phyloP scores from a whole-genome alignment of 495 filamentous ascomycete species.

The Tuber borchii region DNA sequence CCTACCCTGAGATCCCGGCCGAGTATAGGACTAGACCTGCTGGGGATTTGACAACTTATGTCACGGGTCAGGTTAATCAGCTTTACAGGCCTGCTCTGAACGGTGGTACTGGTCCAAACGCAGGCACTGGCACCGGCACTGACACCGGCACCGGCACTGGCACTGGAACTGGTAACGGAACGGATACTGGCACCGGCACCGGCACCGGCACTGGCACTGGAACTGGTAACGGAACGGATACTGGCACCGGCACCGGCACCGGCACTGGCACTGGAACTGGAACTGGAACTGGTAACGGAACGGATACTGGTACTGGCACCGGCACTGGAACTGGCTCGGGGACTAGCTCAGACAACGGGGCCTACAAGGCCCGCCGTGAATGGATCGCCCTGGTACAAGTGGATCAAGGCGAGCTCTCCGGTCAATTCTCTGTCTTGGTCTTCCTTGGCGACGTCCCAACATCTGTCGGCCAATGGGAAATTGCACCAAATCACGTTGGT shows the following conservation, averaged over 20 bases:
- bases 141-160: too few relatives aligned
- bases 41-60: slow-evolving; percentile 13
- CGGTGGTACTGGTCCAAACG: too few relatives aligned
- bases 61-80: slow-evolving; percentile 21
- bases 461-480: slow-evolving; percentile 9
- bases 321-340: neutral
- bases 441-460: slow-evolving; percentile 29
- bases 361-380: slow-evolving; percentile 25
- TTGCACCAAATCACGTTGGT: slow-evolving; percentile 25
- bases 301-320: neutral
- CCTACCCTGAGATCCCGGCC: slow-evolving; percentile 40
- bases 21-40: slow-evolving; percentile 8
- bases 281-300: neutral
- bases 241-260: neutral
- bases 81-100: slow-evolving; percentile 22
- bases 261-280: neutral
- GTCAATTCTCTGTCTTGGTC: slow-evolving; percentile 19
- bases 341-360: neutral
- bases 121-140: neutral
- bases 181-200: neutral
- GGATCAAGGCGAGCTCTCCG: slow-evolving; percentile 32
- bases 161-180: too few relatives aligned
- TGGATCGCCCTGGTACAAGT: slow-evolving; percentile 34
- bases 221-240: too few relatives aligned
- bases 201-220: neutral